These are phyloP conservation scores for Setomelanomma holmii DNA, from an alignment of 2,329 filamentous ascomycete species.

Conservation along the genomic window DNA sequence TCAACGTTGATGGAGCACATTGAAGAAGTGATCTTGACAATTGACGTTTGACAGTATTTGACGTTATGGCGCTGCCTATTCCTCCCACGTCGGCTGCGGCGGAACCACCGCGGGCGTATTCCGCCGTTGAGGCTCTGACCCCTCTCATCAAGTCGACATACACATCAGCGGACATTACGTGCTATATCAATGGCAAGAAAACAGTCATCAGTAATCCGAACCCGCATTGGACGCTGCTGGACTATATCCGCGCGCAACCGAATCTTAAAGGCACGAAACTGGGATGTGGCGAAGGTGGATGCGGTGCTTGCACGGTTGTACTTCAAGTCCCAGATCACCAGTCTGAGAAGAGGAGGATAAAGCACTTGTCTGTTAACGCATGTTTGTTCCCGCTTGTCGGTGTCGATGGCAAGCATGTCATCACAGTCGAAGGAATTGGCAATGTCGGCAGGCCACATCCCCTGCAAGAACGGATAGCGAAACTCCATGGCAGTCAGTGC, in stretches of 20 bases:
- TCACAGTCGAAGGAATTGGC: constrained; percentile 94
- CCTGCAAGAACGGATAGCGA: constrained; percentile 86
- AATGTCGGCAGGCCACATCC: constrained; percentile 85
- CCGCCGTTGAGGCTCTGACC: constrained; percentile 56
- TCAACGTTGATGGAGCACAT: constrained; percentile 1
- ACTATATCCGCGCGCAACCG: constrained; percentile 83
- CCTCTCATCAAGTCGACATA: constrained; percentile 78
- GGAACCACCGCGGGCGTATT: constrained; percentile 30
- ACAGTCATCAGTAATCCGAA: constrained; percentile 85
- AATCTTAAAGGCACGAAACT: constrained; percentile 94
- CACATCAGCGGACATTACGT: constrained; percentile 74
- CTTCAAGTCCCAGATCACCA: constrained; percentile 63
- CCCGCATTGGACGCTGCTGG: constrained; percentile 86
- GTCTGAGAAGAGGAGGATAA: constrained; percentile 79
- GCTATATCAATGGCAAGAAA: constrained; percentile 90
- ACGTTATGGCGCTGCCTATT: constrained; percentile 37
- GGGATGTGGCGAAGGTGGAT: constrained; percentile 93
- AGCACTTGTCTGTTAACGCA: constrained; percentile 93
- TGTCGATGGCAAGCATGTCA: constrained; percentile 95
- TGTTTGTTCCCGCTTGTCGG: constrained; percentile 90
- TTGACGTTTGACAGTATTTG: too few relatives aligned
- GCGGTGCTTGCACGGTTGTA: constrained; percentile 90
- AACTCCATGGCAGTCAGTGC: constrained; percentile 89
- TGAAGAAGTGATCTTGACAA: not conserved
- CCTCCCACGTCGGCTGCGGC: constrained; percentile 40